Base-by-base conservation (phyloP, 257 asterid species). In the Solanum medicagineum region DNA sequence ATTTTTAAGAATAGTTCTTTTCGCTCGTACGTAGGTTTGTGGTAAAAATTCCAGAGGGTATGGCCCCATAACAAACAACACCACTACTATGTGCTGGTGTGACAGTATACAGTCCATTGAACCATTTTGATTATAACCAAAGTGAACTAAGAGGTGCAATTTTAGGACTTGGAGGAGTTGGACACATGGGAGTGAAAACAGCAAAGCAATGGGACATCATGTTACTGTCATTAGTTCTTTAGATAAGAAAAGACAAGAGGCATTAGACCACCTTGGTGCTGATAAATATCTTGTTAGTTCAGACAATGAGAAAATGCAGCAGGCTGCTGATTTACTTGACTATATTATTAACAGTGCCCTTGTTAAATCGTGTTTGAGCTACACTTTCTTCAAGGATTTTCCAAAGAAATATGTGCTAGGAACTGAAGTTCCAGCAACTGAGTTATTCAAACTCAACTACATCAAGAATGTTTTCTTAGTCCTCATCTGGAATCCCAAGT, bases 151-250 rank as follows among this genome's bases (percentile, higher is more conserved):
- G 93, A 85, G 99, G 99, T 19, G 99, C 83, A 1, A 92, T 95
- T 9, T 81, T 95, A 83, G 99, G 99, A 47, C 97, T 96, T 0
- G 98, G 99, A 29, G 98, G 99, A 3, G 99, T 96, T 29, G 99
- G 99, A 10, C 99, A 96, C 69, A 95, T 96, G 98, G 99, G 98
- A 16, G 98, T 96, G 81, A 95, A 91, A 85, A 91, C 94, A 60
- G 99, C 98, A 1, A 96, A 87, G 98, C 98, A 45, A 90, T 96
- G 95, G 97, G 97, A 16, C 99, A 96, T 81, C 99, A 96, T 53
- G 87, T 96, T 4, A 95, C 98, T 0, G 97, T 95, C 29, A 93
- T 96, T 51, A 96, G 99, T 93, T 96, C 99, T 7, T 96, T 98
- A 0, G 71, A 90, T 16, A 94, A 85, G 90, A 96, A 96, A 87